Percentiles rank a stretch among this genome's conserved stretches.
phyloP scores from a whole-genome alignment of 164 flowering plant genomes.

The Sedum album region DNA sequence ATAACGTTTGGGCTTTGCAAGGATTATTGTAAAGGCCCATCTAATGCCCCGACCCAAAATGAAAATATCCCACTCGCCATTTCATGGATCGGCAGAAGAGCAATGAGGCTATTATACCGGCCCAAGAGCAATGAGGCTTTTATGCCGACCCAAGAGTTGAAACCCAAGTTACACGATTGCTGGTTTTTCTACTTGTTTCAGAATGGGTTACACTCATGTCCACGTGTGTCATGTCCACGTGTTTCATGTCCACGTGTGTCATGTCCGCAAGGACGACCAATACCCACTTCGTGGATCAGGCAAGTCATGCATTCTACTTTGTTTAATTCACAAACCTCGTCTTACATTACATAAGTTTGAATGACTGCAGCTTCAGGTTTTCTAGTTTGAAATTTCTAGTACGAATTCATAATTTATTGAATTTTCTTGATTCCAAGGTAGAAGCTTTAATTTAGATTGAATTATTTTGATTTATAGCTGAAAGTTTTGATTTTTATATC shows the following conservation, averaged over 20 bases:
- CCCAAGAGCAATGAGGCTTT: no score
- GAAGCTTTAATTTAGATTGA: neutral
- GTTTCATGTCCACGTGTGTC: neutral
- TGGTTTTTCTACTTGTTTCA: neutral
- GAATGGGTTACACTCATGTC: neutral
- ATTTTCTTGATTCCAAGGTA: no score
- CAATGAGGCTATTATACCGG: no score
- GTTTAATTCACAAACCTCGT: neutral
- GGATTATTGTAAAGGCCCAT: no score
- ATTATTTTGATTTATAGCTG: neutral
- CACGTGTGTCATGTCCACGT: slow-evolving; percentile 4
- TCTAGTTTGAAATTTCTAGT: no score
- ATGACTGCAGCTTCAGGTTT: neutral
- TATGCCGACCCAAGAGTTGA: no score
- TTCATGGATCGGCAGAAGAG: no score
- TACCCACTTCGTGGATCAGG: slow-evolving; percentile 3
- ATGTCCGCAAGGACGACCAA: slow-evolving; percentile 2
- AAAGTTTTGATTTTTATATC: neutral
- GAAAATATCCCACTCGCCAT: no score
- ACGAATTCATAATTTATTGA: no score
- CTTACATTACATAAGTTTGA: no score
- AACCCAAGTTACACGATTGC: neutral
- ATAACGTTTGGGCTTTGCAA: no score
- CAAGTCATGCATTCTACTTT: neutral
- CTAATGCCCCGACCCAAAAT: no score